Percentiles rank a stretch among this genome's conserved stretches.
phyloP scores from a whole-genome alignment of 2,329 filamentous ascomycete species.

The Monilinia vaccinii-corymbosi region DNA sequence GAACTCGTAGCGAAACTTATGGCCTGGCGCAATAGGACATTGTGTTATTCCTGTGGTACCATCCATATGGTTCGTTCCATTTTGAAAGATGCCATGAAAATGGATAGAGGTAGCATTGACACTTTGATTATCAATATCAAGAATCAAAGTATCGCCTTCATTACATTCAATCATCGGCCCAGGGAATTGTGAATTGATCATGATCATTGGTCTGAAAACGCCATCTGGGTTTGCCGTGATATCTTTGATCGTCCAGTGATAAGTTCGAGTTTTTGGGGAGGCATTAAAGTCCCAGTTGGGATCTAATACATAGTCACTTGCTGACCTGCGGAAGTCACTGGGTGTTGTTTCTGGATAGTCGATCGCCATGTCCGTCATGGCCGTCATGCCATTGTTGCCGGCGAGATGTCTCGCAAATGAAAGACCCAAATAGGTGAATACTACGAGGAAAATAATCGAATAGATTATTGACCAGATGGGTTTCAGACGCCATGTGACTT shows the following conservation, averaged over 20 bases:
- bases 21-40: slow-evolving; percentile 54
- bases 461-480: slow-evolving; percentile 23
- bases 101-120: slow-evolving; percentile 58
- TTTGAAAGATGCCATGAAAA: slow-evolving; percentile 72
- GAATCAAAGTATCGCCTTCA: slow-evolving; percentile 61
- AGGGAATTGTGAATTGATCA: slow-evolving; percentile 68
- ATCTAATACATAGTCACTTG: slow-evolving; percentile 48
- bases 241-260: slow-evolving; percentile 51
- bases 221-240: slow-evolving; percentile 53
- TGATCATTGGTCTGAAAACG: slow-evolving; percentile 48
- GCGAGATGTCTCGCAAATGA: slow-evolving; percentile 23
- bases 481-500: slow-evolving; percentile 26
- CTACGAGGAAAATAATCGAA: slow-evolving; percentile 16
- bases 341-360: slow-evolving; percentile 11
- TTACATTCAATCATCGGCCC: slow-evolving; percentile 65
- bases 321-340: slow-evolving; percentile 26
- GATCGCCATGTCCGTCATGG: neutral
- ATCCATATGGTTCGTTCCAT: slow-evolving; percentile 67
- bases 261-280: slow-evolving; percentile 42
- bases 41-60: slow-evolving; percentile 55
- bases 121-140: slow-evolving; percentile 60
- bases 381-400: slow-evolving; percentile 1
- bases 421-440: slow-evolving; percentile 19
- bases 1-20: slow-evolving; percentile 59
- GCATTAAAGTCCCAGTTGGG: slow-evolving; percentile 46